Evolutionary conservation across 2,329 filamentous ascomycete genomes (phyloP), one percentile per base, ranked within the genome.

Genomic region (Davidsoniella virescens): DNA sequence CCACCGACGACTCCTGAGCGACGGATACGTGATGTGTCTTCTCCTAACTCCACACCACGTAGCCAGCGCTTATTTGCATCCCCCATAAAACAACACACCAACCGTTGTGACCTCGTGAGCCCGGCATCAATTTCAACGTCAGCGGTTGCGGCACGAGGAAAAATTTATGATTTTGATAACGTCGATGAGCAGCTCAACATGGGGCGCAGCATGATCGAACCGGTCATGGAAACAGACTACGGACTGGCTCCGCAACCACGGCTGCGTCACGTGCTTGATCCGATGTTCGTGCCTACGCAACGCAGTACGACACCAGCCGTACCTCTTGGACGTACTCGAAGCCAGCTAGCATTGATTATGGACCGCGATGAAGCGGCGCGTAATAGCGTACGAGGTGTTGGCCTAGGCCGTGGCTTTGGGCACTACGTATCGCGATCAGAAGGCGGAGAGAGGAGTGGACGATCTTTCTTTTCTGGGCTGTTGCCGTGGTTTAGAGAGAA

Each of bases 311-410:
- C 65, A 12, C 62, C 69, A 23, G 62, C 62, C 12, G 64, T 74
- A 6, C 72, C 70, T 3, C 63, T 79, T 45, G 73, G 67, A n/a
- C 66, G 74, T 52, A 73, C 75, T n/a, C 76, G 71, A 60, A 79
- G 75, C 56, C 75, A 80, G 58, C 63, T 80, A 25, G 72, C 71
- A 8, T 62, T 80, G 3, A 63, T 80, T 1, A 64, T 80, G 17
- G 72, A 77, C 56, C 69, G 71, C 36, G 73, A 74, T 54, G 72
- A 69, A 56, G 62, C 39, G 16, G 48, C 47, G 29, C 52, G 48
- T 37, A 20, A 44, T 26, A 14, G 17, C 5, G 16, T 33, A 4
- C 40, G 33, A 36, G 26, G 29, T 8, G 8, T 29, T 29, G 9
- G 25, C 26, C 26, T 29, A 29, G 26, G 26, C 26, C 10, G 20